phyloP scores from a whole-genome alignment of 139 green algal genomes.

The Penium margaritaceum region DNA sequence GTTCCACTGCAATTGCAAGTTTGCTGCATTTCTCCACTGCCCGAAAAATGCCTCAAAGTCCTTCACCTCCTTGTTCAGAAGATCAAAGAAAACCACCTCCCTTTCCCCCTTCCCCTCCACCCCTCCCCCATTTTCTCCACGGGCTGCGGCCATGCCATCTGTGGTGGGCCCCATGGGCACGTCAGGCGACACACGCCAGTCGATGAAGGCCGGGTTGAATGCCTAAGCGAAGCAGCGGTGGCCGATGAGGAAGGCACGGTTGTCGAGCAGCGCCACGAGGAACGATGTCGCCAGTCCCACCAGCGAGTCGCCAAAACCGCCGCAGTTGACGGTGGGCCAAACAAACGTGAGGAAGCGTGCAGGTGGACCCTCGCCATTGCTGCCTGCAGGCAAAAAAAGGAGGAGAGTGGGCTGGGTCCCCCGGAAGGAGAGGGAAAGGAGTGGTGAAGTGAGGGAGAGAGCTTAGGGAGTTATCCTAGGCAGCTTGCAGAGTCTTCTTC shows the following conservation, averaged over 20 bases:
- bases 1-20: too few species aligned
- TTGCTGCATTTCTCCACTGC: too few species aligned
- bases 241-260: conserved; percentile 2
- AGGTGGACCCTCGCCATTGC: too few species aligned
- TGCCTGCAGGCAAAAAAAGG: too few species aligned
- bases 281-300: conserved; percentile 5
- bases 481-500: too few species aligned
- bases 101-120: background rate
- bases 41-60: too few species aligned
- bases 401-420: too few species aligned
- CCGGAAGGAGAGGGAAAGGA: too few species aligned
- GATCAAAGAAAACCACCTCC: conserved; percentile 1
- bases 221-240: background rate
- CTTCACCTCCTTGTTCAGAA: background rate
- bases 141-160: background rate
- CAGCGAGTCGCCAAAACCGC: background rate
- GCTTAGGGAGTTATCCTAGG: too few species aligned
- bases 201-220: background rate
- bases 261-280: background rate
- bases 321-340: too few species aligned
- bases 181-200: background rate
- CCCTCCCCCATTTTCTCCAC: background rate
- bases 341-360: too few species aligned
- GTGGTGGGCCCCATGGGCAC: background rate
- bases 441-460: too few species aligned